Percentiles rank a stretch among this genome's conserved stretches.
phyloP scores from a whole-genome alignment of 148 eudicot genomes.

The Rhododendron griersonianum region DNA sequence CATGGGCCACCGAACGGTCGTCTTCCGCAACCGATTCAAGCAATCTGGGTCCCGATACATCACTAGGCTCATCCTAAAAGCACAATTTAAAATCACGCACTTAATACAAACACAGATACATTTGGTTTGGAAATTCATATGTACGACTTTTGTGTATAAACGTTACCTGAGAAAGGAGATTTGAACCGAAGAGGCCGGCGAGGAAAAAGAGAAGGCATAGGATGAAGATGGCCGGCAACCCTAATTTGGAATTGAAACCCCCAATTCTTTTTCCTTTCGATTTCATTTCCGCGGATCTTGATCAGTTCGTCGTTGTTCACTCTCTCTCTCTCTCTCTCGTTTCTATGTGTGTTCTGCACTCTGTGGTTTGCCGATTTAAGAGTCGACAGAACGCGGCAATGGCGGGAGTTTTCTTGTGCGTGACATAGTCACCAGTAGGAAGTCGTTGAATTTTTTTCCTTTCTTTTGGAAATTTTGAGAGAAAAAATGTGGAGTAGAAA shows the following conservation, averaged over 20 bases:
- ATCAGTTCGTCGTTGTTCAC: background rate
- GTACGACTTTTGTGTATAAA: background rate
- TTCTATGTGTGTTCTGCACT: background rate
- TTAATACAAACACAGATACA: background rate
- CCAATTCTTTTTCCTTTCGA: constrained; percentile 7
- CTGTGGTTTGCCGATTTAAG: background rate
- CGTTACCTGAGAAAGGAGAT: constrained; percentile 45
- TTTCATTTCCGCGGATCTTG: background rate
- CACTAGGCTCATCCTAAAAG: constrained; percentile 25
- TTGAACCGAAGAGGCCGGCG: constrained; percentile 48
- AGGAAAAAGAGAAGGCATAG: constrained; percentile 49
- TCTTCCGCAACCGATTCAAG: constrained; percentile 33
- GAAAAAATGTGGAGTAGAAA: background rate
- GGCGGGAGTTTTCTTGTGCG: constrained; percentile 15
- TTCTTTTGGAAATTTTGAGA: background rate
- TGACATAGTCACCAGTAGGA: background rate
- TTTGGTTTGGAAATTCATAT: background rate
- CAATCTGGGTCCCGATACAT: constrained; percentile 30
- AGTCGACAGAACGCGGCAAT: constrained; percentile 12
- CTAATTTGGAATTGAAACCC: constrained; percentile 29
- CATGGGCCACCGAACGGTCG: constrained; percentile 33
- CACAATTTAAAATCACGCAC: background rate
- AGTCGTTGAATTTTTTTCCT: background rate
- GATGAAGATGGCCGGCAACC: constrained; percentile 41
- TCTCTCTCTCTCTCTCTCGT: background rate